Percentiles rank a stretch among this genome's conserved stretches.
These are phyloP conservation scores for Candida broadrunensis DNA, from an alignment of 805 yeast species.

Conservation along the genomic window DNA sequence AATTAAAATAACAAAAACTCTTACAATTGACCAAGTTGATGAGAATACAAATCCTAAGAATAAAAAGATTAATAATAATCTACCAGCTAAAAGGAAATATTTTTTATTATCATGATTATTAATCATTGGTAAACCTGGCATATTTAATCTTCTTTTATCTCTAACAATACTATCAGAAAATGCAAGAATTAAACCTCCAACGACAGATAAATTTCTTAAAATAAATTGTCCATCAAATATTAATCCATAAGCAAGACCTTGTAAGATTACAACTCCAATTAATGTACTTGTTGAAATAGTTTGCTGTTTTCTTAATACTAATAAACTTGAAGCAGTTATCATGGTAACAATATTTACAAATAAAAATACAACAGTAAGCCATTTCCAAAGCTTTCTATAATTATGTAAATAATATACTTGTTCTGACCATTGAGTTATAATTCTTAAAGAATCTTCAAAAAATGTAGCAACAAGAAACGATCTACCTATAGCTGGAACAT, in stretches of 20 bases:
- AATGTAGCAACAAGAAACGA: conserved; percentile 91
- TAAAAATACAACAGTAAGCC: conserved; percentile 74
- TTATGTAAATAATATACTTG: conserved; percentile 82
- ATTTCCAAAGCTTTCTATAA: conserved; percentile 74
- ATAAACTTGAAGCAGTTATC: conserved; percentile 68
- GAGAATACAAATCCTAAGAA: conserved; percentile 83
- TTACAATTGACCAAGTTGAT: conserved; percentile 66
- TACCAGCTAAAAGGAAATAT: conserved; percentile 82
- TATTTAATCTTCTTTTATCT: conserved; percentile 59
- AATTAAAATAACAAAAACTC: conserved; percentile 60
- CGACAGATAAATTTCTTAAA: conserved; percentile 81
- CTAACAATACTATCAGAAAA: conserved; percentile 82
- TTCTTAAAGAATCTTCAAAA: conserved; percentile 83
- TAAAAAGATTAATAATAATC: conserved; percentile 78
- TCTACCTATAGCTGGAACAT: conserved; percentile 85
- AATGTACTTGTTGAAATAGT: conserved; percentile 69
- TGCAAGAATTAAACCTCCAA: conserved; percentile 88
- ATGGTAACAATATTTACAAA: conserved; percentile 61
- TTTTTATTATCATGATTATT: conserved; percentile 72
- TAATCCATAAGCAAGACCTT: conserved; percentile 86
- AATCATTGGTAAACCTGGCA: conserved; percentile 77
- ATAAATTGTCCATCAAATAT: conserved; percentile 78
- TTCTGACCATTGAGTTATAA: conserved; percentile 83
- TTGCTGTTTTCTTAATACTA: conserved; percentile 66
- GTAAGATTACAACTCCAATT: conserved; percentile 68